Evolutionary conservation across 495 filamentous ascomycete genomes (phyloP), one percentile per base, ranked within the genome.

Genomic region (Hypoxylon fragiforme): DNA sequence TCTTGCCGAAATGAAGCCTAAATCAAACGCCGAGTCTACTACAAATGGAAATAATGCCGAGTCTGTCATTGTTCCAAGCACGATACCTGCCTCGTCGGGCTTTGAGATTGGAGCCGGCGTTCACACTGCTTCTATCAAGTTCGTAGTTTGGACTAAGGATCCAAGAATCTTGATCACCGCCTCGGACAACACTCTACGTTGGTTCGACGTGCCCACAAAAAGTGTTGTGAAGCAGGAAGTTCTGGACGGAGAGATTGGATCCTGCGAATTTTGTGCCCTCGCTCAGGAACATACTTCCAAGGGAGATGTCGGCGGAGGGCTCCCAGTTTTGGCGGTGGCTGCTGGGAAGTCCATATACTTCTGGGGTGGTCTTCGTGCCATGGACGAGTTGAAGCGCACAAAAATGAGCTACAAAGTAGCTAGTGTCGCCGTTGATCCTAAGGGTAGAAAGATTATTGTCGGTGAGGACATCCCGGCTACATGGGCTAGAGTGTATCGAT

Each of bases 311-410:
- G 79, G 79, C 45, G 77, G 70, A 18, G 80, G 79, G 11, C 47
- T 74, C n/a, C 78, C 77, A 5, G 76, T 85, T 0, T 57, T 88
- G 11, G 80, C 77, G 1, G 83, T 89, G 7, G 85, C 87, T 6
- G 91, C 95, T 11, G 94, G 94, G 1, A 96, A 96, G 71, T 87
- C 79, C 18, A 87, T 92, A 7, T 96, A 95, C 71, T 90, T 98
- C 60, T 97, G 95, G 77, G 86, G 92, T 48, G 89, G 89, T n/a
- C 57, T 72, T 12, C 77, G 74, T 28, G 86, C 87, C 2, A 82
- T 85, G 2, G 77, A 80, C 7, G 73, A 94, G 52, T 74, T 96
- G 50, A 96, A 96, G 73, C 82, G 81, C 24, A 75, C 87, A 14
- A 84, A 85, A 58, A 86, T 89, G 46, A 69, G 78, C 4, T 90